Conservation (phyloP, 352 stramenopile species). For the Phytopythium sindhum region DNA sequence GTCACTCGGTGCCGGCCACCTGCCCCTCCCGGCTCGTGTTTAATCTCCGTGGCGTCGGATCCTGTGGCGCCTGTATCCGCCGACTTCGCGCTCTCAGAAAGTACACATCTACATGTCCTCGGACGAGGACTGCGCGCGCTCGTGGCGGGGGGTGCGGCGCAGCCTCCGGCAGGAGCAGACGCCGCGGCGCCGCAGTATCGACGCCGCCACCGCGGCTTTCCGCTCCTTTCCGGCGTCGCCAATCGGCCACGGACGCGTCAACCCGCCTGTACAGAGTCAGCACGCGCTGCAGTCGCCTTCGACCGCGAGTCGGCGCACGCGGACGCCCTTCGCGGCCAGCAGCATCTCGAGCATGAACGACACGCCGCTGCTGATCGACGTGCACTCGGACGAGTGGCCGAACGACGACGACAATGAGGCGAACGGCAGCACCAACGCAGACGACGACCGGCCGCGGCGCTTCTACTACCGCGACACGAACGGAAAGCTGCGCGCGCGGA, state of each 20-base stretch:
- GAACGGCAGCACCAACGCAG: background rate
- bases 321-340: background rate
- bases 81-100: background rate
- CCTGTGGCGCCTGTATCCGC: background rate
- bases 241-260: background rate
- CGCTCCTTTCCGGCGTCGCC: background rate
- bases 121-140: background rate
- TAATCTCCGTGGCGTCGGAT: background rate
- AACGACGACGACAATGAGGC: background rate
- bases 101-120: background rate
- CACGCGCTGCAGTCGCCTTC: background rate
- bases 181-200: background rate
- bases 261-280: background rate
- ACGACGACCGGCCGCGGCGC: constrained; percentile 27
- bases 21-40: background rate
- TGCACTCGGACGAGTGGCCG: background rate
- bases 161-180: background rate
- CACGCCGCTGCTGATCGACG: constrained; percentile 2
- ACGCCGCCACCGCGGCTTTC: background rate
- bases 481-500: constrained; percentile 44
- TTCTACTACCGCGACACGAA: constrained; percentile 62
- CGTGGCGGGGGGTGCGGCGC: background rate
- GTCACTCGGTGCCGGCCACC: too few relatives aligned
- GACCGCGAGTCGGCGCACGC: background rate
- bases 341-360: background rate